Base-by-base conservation (phyloP, 129 eudicot genomes). In the Kitagawia praeruptora region DNA sequence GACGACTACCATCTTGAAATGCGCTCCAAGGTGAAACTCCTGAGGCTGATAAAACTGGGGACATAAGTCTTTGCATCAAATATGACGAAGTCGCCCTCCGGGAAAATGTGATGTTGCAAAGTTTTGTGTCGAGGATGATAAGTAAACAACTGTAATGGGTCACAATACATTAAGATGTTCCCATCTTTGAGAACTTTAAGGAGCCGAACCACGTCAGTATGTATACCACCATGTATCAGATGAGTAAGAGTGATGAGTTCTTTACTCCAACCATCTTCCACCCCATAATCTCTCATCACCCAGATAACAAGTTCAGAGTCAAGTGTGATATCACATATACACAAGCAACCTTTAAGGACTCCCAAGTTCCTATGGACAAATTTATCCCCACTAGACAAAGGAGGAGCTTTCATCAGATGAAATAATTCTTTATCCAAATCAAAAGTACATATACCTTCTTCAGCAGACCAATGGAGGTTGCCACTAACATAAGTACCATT, bases 281-380 rank as follows among this genome's bases (percentile, higher is more conserved):
- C 5, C 5, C 41, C 41, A 39, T 39, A 39, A 39, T 39, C 41
- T 64, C 81, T 87, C 91, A 87, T 90, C 45, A 82, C 79, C 96
- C 87, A 88, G 13, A 90, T 74, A 5, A 28, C 83, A 73, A 87
- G 48, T n/a, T 82, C 79, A 34, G 79, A 78, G 18, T 81, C 82
- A 6, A 39, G 53, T 2, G 76, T 61, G 66, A 72, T 58, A 14
- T 90, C 87, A 40, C 78, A 86, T 25, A 51, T 89, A 78, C 49
- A 90, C 49, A 90, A 71, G 54, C 87, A 75, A 19, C 79, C 96
- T 72, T 42, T 28, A 10, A 88, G 14, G 15, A 79, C 73, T n/a
- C 51, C 83, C 66, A 87, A 77, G 75, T 78, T 78, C 48, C 13
- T 46, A 4, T 39, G 12, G 81, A 25, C 15, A 2, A 39, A 1